Percentiles rank a stretch among this genome's conserved stretches.
phyloP scores from a whole-genome alignment of 352 stramenopile species.

The Phytophthora quininea region DNA sequence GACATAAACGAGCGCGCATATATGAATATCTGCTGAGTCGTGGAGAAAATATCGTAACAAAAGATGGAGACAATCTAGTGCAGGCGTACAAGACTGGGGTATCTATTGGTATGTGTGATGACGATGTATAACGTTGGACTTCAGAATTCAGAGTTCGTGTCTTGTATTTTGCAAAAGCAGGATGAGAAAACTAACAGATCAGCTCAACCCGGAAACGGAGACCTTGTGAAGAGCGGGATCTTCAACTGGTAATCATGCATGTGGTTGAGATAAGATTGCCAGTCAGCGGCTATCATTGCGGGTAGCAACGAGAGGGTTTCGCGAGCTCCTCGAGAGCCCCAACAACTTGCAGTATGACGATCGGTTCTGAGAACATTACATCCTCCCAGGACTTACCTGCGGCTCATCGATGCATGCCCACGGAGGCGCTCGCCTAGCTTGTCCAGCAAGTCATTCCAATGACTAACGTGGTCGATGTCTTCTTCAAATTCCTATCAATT shows the following conservation, averaged over 20 bases:
- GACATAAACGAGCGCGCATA: no score
- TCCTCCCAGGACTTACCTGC: neutral
- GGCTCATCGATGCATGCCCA: neutral
- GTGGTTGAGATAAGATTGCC: neutral
- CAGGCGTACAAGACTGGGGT: no score
- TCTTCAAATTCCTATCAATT: neutral
- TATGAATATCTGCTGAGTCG: no score
- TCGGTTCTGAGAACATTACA: neutral
- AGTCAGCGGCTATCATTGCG: neutral
- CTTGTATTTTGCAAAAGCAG: neutral
- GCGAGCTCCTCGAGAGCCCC: neutral
- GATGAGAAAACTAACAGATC: neutral
- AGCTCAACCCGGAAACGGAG: neutral
- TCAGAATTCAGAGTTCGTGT: neutral
- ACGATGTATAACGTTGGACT: neutral
- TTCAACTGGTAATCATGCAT: neutral
- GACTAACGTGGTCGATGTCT: neutral
- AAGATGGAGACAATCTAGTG: no score
- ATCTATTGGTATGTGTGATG: no score
- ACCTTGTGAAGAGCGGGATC: neutral
- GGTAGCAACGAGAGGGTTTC: neutral
- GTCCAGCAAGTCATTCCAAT: neutral
- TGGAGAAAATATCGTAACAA: no score
- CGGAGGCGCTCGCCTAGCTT: neutral
- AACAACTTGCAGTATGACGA: no score